Evolutionary conservation across 2,329 filamentous ascomycete species (phyloP), one percentile per base, ranked within the genome.

Genomic region (Penicillium sp.): DNA sequence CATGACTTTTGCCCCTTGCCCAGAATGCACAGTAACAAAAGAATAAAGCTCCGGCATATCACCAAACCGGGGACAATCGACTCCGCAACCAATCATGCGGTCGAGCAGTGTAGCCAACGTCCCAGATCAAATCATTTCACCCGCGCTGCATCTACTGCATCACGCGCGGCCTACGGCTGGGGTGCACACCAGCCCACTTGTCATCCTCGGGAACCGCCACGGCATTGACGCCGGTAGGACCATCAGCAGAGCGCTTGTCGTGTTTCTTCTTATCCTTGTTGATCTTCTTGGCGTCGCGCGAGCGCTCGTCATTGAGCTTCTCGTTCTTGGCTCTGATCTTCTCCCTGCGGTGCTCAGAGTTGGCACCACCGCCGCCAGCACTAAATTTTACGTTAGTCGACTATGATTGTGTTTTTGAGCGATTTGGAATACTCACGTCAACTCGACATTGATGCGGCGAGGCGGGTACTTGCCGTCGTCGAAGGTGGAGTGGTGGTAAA

Each of bases 361-460:
- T 95, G 55, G 50, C 50, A 28, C 92, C 92, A 36, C 92, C 92
- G 46, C 81, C 81, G 33, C 92, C 92, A 53, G 89, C 92, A 61
- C 87, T 90, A 58, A 22, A 58, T 49, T 35, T 43, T 1, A 7
- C 33, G 27, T 55, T 40, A 49, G 50, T 22, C 4, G 24, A 14
- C 25, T 2, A 3, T 13, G 16, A 25, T 13, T 22, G 5, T 8
- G n/a, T 43, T 10, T 5, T 13, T 28, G 4, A 18, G 16, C 27
- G 24, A 30, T 10, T 18, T 28, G 27, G 27, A 28, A 9, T 30
- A 81, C 85, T 73, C 73, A 90, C 81, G 91, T 96, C 60, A 97
- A 75, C 75, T 96, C 92, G 24, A 96, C 89, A 68, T 96, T 96
- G 65, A 97, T 95, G 73, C 86, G 88, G 63, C 92, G 80, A 46